Conservation (phyloP, 495 filamentous ascomycete species). For the Hapsidospora chrysogenum region DNA sequence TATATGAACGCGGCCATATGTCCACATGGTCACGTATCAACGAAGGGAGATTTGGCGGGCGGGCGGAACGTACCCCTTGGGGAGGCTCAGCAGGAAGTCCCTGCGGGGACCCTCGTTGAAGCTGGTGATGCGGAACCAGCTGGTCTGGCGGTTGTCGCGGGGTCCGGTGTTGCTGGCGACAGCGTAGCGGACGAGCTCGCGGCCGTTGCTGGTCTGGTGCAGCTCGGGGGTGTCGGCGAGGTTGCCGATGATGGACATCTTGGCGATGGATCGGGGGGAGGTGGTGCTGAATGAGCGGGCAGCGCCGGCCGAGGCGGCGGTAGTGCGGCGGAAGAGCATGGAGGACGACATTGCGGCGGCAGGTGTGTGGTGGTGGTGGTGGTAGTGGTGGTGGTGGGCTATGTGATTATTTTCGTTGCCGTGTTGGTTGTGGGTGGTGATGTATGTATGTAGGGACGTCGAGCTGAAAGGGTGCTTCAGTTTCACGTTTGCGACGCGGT, state of each 20-base stretch:
- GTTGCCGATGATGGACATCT: conserved; percentile 52
- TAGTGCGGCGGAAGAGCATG: conserved; percentile 20
- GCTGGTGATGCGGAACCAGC: conserved; percentile 57
- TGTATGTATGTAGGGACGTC: too few species aligned
- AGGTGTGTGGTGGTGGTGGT: neutral
- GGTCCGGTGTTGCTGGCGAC: conserved; percentile 42
- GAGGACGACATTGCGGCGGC: conserved; percentile 19
- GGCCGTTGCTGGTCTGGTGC: conserved; percentile 42
- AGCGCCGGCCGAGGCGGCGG: conserved; percentile 17
- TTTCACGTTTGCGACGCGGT: too few species aligned
- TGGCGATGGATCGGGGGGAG: conserved; percentile 38
- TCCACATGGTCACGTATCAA: too few species aligned
- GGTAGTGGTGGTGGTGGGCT: neutral
- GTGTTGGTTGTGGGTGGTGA: too few species aligned
- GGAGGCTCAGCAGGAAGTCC: conserved; percentile 46
- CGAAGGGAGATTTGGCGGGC: too few species aligned
- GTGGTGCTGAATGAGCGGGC: conserved; percentile 38
- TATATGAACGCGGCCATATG: too few species aligned
- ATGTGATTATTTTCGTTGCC: too few species aligned
- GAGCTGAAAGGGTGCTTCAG: too few species aligned
- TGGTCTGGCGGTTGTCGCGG: conserved; percentile 45
- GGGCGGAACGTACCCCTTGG: conserved; percentile 53
- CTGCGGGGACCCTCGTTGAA: conserved; percentile 47
- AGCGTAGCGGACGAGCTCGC: conserved; percentile 50
- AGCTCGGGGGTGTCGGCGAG: conserved; percentile 53